These are phyloP conservation scores for Ilyonectria robusta DNA, from an alignment of 2,329 filamentous ascomycete species.

Conservation along the genomic window DNA sequence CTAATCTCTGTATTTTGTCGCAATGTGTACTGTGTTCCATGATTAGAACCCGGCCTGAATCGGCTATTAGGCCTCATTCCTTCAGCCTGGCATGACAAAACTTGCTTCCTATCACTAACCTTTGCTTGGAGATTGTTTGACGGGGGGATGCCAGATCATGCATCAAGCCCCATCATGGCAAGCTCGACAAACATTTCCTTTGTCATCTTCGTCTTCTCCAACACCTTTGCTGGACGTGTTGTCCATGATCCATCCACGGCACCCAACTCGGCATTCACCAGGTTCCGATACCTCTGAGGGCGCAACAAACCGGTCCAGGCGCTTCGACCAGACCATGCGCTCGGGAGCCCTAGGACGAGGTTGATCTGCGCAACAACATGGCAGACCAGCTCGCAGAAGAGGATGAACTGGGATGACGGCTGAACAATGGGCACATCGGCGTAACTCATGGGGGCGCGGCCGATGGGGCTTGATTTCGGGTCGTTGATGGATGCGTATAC, in stretches of 20 bases:
- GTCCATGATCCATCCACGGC: slow-evolving; percentile 43
- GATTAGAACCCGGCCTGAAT: no score
- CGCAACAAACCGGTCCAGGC: slow-evolving; percentile 46
- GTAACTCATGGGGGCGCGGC: slow-evolving; percentile 41
- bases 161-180: slow-evolving; percentile 40
- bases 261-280: slow-evolving; percentile 48
- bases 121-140: no score
- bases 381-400: slow-evolving; percentile 47
- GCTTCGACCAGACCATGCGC: slow-evolving; percentile 39
- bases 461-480: slow-evolving; percentile 30
- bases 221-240: slow-evolving; percentile 35
- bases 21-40: not conserved
- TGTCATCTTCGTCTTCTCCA: slow-evolving; percentile 37
- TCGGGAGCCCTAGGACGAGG: slow-evolving; percentile 46
- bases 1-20: not conserved
- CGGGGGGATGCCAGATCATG: not conserved
- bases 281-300: slow-evolving; percentile 35
- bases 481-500: slow-evolving; percentile 36
- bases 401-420: slow-evolving; percentile 44
- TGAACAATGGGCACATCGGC: slow-evolving; percentile 45
- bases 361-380: slow-evolving; percentile 47
- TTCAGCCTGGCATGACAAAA: no score
- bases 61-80: no score
- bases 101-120: no score
- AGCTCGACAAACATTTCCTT: slow-evolving; percentile 43